These are phyloP conservation scores for Calonectria hongkongensis DNA, from an alignment of 2,329 filamentous ascomycete genomes.

Conservation along the genomic window DNA sequence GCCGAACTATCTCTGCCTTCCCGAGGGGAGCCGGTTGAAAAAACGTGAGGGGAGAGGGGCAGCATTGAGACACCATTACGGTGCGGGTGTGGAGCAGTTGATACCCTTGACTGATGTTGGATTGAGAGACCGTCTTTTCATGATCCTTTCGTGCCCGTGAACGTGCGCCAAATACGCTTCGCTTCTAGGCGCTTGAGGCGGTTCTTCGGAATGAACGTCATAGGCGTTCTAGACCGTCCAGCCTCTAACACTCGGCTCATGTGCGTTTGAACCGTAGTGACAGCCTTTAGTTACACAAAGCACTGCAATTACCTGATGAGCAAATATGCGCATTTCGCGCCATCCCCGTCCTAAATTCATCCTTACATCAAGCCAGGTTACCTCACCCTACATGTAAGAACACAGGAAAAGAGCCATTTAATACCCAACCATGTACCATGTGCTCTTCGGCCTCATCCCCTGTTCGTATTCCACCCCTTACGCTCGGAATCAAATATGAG, in stretches of 20 bases:
- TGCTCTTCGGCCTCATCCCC: not conserved
- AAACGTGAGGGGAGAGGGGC: conserved; percentile 14
- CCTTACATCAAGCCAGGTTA: conserved; percentile 7
- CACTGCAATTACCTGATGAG: conserved; percentile 14
- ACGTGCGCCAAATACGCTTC: not conserved
- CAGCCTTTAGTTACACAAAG: not conserved
- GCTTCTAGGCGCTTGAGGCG: conserved; percentile 18
- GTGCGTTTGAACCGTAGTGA: not conserved
- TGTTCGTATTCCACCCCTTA: not conserved
- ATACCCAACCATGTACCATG: not conserved
- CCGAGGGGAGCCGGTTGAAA: not conserved
- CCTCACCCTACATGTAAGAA: not conserved
- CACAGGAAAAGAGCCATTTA: not conserved
- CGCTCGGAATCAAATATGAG: not conserved
- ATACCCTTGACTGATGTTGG: not conserved
- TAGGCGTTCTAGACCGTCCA: conserved; percentile 24
- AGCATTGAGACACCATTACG: conserved; percentile 33
- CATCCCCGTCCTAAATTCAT: conserved; percentile 14
- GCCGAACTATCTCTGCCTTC: not conserved
- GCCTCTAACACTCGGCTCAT: not conserved
- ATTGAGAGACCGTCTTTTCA: not conserved
- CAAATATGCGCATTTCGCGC: conserved; percentile 5
- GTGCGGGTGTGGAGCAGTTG: not conserved
- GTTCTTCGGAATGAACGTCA: not conserved
- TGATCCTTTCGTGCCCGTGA: not conserved